phyloP scores from a whole-genome alignment of 2,329 filamentous ascomycete species.

The Dothistroma pini region DNA sequence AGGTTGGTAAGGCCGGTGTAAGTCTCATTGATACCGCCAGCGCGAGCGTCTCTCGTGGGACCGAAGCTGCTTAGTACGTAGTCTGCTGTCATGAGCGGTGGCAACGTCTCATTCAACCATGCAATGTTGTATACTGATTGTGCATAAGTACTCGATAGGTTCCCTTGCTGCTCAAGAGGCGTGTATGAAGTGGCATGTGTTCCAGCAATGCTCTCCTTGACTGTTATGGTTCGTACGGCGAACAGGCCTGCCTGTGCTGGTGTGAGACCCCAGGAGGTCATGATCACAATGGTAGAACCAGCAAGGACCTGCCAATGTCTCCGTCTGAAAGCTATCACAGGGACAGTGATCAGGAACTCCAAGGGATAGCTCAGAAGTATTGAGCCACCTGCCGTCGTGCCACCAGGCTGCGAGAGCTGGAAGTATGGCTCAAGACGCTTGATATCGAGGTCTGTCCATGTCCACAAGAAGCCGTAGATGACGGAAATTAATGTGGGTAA shows the following conservation, averaged over 20 bases:
- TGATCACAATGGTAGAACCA: constrained; percentile 46
- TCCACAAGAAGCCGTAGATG: constrained; percentile 55
- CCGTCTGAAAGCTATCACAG: constrained; percentile 39
- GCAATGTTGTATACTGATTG: constrained; percentile 47
- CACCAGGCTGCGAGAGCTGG: constrained; percentile 49
- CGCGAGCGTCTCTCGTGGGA: constrained; percentile 1
- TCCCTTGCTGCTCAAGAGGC: constrained; percentile 31
- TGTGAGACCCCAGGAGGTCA: constrained; percentile 55
- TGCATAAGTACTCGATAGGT: constrained; percentile 39
- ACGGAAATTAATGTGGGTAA: constrained; percentile 54
- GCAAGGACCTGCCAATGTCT: constrained; percentile 52
- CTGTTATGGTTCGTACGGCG: constrained; percentile 27
- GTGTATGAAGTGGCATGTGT: constrained; percentile 26
- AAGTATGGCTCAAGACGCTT: constrained; percentile 60
- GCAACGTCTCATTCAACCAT: constrained; percentile 46
- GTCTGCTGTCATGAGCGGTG: constrained; percentile 43
- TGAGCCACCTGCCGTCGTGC: constrained; percentile 45
- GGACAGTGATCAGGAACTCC: constrained; percentile 45
- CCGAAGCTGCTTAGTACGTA: constrained; percentile 47
- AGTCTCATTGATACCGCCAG: constrained; percentile 11
- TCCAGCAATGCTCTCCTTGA: neutral
- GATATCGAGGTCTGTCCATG: constrained; percentile 57
- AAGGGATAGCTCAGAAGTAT: constrained; percentile 55
- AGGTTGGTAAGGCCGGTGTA: constrained; percentile 31
- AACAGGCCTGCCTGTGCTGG: constrained; percentile 57